phyloP scores from a whole-genome alignment of 345 rosid species.

The Iberis pinnata region DNA sequence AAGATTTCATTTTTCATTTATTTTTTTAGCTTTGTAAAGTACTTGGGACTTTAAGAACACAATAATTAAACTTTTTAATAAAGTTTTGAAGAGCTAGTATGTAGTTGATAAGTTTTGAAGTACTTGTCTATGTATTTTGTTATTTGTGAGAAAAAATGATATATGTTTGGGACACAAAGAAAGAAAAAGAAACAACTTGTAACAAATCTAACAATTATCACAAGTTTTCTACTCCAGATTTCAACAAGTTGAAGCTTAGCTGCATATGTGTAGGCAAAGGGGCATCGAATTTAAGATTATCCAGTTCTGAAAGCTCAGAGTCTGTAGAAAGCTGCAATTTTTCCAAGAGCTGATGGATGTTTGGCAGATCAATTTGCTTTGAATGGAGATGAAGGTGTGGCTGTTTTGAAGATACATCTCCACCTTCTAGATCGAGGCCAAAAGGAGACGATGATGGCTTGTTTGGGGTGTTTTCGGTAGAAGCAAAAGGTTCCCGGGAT shows the following conservation, averaged over 20 bases:
- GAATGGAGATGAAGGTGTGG: conserved; percentile 91
- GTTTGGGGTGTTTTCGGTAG: conserved; percentile 17
- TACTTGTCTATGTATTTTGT: too few relatives aligned
- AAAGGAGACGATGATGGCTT: conserved; percentile 40
- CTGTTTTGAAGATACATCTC: conserved; percentile 55
- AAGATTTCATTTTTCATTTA: too few relatives aligned
- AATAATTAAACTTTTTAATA: too few relatives aligned
- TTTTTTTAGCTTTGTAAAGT: too few relatives aligned
- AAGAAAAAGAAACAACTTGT: too few relatives aligned
- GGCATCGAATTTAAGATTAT: conserved; percentile 54
- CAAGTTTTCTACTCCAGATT: conserved; percentile 27
- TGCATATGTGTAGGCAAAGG: conserved; percentile 84
- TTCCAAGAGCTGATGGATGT: conserved; percentile 53
- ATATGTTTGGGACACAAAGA: too few relatives aligned
- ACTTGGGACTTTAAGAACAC: too few relatives aligned
- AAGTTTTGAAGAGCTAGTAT: too few relatives aligned
- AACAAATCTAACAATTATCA: conserved; percentile 7
- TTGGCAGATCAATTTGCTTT: conserved; percentile 62
- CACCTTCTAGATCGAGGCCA: conserved; percentile 61
- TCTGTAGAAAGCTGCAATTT: conserved; percentile 33
- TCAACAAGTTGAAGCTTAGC: conserved; percentile 57
- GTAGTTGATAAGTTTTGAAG: too few relatives aligned
- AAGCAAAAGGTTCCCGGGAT: conserved; percentile 23
- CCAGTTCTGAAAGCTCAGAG: conserved; percentile 40
- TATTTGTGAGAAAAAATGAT: too few relatives aligned